Evolutionary conservation across 192 early-diverging fungal species (phyloP).

Genomic region (Allomyces macrogynus): DNA sequence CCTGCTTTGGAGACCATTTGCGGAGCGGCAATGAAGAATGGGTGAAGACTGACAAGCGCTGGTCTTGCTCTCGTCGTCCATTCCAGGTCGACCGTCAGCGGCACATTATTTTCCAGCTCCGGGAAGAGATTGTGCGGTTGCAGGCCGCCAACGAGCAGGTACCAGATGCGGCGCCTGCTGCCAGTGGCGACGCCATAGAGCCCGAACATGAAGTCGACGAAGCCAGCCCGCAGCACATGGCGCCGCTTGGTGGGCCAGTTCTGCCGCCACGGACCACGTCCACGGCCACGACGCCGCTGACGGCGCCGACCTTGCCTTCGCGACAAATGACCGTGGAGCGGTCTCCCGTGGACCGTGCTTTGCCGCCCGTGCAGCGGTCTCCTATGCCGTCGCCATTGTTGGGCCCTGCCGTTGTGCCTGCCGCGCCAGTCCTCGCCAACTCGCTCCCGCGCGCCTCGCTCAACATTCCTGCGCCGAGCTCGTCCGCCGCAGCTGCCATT

Average conservation of each 20-base stretch:
- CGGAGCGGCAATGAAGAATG: no score
- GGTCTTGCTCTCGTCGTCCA: no score
- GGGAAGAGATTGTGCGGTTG: not conserved
- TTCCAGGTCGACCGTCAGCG: not conserved
- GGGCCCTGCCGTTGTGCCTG: no score
- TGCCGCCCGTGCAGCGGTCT: no score
- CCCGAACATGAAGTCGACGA: no score
- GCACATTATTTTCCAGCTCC: not conserved
- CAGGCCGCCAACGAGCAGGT: not conserved
- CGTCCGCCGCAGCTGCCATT: no score
- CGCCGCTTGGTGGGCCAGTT: not conserved
- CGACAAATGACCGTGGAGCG: no score
- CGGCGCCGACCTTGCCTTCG: not conserved
- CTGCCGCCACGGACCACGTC: not conserved
- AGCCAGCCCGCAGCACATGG: no score
- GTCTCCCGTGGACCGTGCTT: no score
- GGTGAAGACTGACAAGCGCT: not conserved
- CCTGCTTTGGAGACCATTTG: no score
- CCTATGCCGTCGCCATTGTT: not conserved
- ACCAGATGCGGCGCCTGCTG: not conserved
- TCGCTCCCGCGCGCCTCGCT: not conserved
- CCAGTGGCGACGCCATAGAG: no score
- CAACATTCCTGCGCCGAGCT: not conserved
- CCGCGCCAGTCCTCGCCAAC: no score
- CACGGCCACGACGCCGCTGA: not conserved